A percentile compares a stretch with the other conserved stretches of the same genome.
These are phyloP conservation scores for Coniosporium apollinis DNA, from an alignment of 495 filamentous ascomycete genomes.

Conservation along the genomic window DNA sequence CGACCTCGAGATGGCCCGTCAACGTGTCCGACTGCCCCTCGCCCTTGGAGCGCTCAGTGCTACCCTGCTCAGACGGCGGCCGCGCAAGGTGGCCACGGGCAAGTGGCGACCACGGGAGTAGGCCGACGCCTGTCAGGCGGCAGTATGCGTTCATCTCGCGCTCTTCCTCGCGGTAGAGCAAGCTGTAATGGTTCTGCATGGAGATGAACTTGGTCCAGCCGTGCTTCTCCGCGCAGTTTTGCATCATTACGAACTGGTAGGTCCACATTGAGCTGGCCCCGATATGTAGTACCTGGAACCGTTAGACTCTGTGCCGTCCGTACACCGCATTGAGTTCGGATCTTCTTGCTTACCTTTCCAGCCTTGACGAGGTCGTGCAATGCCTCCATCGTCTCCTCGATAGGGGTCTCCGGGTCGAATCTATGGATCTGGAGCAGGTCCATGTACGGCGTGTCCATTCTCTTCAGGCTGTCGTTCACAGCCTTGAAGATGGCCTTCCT, in stretches of 20 bases:
- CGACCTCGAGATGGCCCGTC: constrained; percentile 10
- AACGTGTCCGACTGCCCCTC: constrained; percentile 9
- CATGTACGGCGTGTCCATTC: constrained; percentile 48
- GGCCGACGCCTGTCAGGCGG: constrained; percentile 21
- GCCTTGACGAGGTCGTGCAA: constrained; percentile 22
- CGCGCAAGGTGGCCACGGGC: constrained; percentile 22
- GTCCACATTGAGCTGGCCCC: constrained; percentile 24
- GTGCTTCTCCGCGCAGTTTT: constrained; percentile 23
- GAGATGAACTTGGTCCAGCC: constrained; percentile 27
- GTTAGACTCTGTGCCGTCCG: too few species aligned
- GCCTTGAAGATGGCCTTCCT: constrained; percentile 43
- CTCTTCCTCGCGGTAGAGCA: constrained; percentile 26
- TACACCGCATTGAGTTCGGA: too few species aligned
- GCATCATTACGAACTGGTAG: constrained; percentile 21
- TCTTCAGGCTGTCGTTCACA: constrained; percentile 47
- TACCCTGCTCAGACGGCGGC: constrained; percentile 12
- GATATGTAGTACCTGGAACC: too few species aligned
- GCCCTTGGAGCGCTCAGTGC: constrained; percentile 13
- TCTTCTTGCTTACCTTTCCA: constrained; percentile 23
- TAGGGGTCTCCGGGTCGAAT: constrained; percentile 37
- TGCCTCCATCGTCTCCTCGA: constrained; percentile 54
- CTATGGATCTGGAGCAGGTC: constrained; percentile 65
- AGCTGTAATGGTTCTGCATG: constrained; percentile 27
- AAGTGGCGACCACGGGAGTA: constrained; percentile 25
- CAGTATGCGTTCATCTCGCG: constrained; percentile 25